Evolutionary conservation across 768 basidiomycete species (phyloP), one percentile per base, ranked within the genome.

Genomic region (Phanerochaete sordida): DNA sequence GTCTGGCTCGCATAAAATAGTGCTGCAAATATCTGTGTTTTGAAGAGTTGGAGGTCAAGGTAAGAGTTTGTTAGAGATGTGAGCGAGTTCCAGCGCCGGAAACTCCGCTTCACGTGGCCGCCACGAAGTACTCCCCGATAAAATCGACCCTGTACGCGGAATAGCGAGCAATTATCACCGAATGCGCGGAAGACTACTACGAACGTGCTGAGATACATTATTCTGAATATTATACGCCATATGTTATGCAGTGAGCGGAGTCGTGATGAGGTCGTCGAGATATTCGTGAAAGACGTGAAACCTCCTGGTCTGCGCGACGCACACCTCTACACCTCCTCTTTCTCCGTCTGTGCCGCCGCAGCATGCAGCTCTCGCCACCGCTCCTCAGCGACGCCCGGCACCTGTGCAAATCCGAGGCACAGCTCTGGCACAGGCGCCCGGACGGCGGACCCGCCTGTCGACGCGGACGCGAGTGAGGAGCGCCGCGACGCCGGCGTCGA

Each of bases 381-480:
- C 2, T 58, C 53, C 7, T 21, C 33, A 16, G 54, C 59, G 27
- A 54, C 23, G 13, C 53, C 53, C 7, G n/a, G 35, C 27, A 60
- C 59, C 21, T 60, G 26, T 35, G 59, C 33, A 28, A 60, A 39
- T 2, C 59, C 59, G 19, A 60, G 33, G 24, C 52, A 43, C 23
- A 60, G 33, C 30, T 60, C 59, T 1, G 61, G 60, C 47, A 50
- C 33, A 6, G 59, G 21, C 11, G 23, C 24, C 23, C 19, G 24
- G 35, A 8, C 6, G 7, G 13, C 33, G 13, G 19, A 27, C 16
- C 57, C 21, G 21, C 54, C n/a, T 15, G 12, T 5, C 15, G 52
- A 4, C 1, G 39, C 52, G 33, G 43, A 21, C 1, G 13, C 19
- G 44, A 27, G 52, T 35, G 27, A 19, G 19, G 59, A 11, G 9